phyloP scores from a whole-genome alignment of 192 early-diverging fungal genomes.

The Coemansia sp. region DNA sequence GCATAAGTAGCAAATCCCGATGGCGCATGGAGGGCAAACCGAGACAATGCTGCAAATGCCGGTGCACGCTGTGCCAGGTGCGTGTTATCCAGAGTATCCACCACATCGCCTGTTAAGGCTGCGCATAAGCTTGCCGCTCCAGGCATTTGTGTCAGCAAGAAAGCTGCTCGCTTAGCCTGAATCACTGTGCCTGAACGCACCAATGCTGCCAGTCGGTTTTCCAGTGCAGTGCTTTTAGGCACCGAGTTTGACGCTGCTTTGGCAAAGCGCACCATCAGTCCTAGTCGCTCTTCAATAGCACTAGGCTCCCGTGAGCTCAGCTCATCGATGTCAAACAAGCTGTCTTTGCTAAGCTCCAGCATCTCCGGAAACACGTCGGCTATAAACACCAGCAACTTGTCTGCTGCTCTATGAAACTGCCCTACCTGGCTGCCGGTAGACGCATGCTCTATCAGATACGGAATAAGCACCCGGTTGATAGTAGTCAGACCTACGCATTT shows the following conservation, averaged over 20 bases:
- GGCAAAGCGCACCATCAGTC: conserved; percentile 67
- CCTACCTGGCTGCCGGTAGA: conserved; percentile 11
- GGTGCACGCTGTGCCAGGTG: conserved; percentile 25
- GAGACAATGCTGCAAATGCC: conserved; percentile 58
- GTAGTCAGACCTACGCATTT: conserved; percentile 72
- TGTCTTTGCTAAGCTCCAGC: conserved; percentile 29
- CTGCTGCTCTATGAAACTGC: conserved; percentile 22
- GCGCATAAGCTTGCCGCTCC: conserved; percentile 51
- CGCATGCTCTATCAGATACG: conserved; percentile 60
- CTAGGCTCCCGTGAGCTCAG: conserved; percentile 10
- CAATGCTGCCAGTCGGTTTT: conserved; percentile 47
- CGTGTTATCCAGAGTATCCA: conserved; percentile 31
- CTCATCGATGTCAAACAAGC: conserved; percentile 36
- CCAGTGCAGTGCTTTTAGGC: conserved; percentile 28
- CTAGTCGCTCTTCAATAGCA: conserved; percentile 32
- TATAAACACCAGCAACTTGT: conserved; percentile 22
- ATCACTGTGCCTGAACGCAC: conserved; percentile 56
- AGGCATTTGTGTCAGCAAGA: conserved; percentile 63
- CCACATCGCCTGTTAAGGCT: conserved; percentile 52
- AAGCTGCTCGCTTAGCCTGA: conserved; percentile 72
- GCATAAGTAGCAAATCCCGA: conserved; percentile 56
- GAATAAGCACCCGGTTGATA: conserved; percentile 62
- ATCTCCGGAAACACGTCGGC: conserved; percentile 45
- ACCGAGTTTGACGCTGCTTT: conserved; percentile 61
- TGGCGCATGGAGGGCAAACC: conserved; percentile 62